Evolutionary conservation across 768 basidiomycete species (phyloP).

Genomic region (Pisolithus sp.): DNA sequence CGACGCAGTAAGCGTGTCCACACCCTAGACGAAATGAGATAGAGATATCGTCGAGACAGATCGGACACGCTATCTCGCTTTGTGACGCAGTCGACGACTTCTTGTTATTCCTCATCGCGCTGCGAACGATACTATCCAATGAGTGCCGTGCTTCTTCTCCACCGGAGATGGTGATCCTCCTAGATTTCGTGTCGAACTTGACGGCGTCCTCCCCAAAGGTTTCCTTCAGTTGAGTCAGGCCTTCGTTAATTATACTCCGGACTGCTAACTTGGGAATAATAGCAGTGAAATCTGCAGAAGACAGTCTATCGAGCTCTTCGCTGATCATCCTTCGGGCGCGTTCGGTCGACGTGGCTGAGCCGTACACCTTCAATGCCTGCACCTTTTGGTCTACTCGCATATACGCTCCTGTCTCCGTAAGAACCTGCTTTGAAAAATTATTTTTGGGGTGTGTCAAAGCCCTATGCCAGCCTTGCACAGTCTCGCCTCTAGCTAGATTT

Average conservation of each 20-base stretch:
- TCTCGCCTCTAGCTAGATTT: slow-evolving; percentile 45
- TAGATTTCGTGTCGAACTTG: slow-evolving; percentile 34
- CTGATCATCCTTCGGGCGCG: slow-evolving; percentile 40
- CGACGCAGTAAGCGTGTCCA: slow-evolving; percentile 60
- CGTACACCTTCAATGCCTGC: slow-evolving; percentile 41
- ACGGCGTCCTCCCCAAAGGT: slow-evolving; percentile 50
- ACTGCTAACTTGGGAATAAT: slow-evolving; percentile 34
- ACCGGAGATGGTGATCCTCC: slow-evolving; percentile 46
- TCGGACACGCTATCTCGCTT: slow-evolving; percentile 34
- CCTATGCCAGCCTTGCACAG: slow-evolving; percentile 46
- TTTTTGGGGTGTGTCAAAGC: slow-evolving; percentile 27
- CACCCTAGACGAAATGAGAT: slow-evolving; percentile 49
- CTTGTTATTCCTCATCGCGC: slow-evolving; percentile 27
- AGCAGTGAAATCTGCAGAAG: slow-evolving; percentile 37
- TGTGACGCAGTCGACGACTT: not conserved
- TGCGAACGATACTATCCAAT: slow-evolving; percentile 37
- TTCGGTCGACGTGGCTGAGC: slow-evolving; percentile 33
- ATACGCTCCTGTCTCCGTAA: slow-evolving; percentile 33
- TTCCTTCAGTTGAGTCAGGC: slow-evolving; percentile 43
- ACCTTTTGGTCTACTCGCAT: slow-evolving; percentile 42
- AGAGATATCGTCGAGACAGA: slow-evolving; percentile 42
- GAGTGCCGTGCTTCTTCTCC: slow-evolving; percentile 50
- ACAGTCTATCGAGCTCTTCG: slow-evolving; percentile 42
- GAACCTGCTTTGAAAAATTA: slow-evolving; percentile 31
- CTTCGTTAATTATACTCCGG: slow-evolving; percentile 42